Evolutionary conservation across 2,329 filamentous ascomycete species (phyloP).

Genomic region (Epichloe coenophiala): DNA sequence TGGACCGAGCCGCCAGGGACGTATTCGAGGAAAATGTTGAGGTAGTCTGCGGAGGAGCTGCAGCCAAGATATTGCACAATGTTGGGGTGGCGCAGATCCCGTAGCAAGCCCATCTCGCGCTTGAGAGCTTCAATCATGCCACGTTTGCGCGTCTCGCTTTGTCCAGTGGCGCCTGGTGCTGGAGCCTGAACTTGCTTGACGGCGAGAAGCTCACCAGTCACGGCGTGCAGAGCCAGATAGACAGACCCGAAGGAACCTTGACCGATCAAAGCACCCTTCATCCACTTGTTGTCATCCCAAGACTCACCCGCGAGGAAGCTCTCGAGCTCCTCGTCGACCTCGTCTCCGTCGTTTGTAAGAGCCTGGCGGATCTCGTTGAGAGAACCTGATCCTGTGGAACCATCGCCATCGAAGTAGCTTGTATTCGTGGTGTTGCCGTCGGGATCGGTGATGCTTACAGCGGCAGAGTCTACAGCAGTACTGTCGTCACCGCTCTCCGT

Average conservation of each 20-base stretch:
- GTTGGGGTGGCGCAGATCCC: slow-evolving; percentile 88
- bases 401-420: slow-evolving; percentile 76
- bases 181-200: slow-evolving; percentile 97
- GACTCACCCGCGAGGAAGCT: slow-evolving; percentile 87
- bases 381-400: slow-evolving; percentile 57
- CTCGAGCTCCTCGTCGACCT: slow-evolving; percentile 74
- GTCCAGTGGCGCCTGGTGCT: slow-evolving; percentile 60
- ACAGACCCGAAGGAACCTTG: slow-evolving; percentile 95
- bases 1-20: slow-evolving; percentile 95
- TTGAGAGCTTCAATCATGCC: slow-evolving; percentile 97
- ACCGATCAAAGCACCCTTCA: slow-evolving; percentile 95
- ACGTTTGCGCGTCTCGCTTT: slow-evolving; percentile 84
- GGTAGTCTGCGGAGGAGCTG: slow-evolving; percentile 75
- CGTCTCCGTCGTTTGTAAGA: slow-evolving; percentile 81
- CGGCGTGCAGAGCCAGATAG: slow-evolving; percentile 85
- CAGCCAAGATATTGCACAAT: slow-evolving; percentile 98
- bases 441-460: slow-evolving; percentile 63
- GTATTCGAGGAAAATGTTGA: slow-evolving; percentile 99
- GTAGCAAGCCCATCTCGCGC: slow-evolving; percentile 85
- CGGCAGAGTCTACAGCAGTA: slow-evolving; percentile 20
- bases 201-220: slow-evolving; percentile 93
- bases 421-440: slow-evolving; percentile 57
- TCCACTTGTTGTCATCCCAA: slow-evolving; percentile 97
- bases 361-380: slow-evolving; percentile 75
- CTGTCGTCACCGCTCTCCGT: slow-evolving; percentile 63